Base-by-base conservation (phyloP, 129 eudicot species). In the Gnaphalium uliginosum region DNA sequence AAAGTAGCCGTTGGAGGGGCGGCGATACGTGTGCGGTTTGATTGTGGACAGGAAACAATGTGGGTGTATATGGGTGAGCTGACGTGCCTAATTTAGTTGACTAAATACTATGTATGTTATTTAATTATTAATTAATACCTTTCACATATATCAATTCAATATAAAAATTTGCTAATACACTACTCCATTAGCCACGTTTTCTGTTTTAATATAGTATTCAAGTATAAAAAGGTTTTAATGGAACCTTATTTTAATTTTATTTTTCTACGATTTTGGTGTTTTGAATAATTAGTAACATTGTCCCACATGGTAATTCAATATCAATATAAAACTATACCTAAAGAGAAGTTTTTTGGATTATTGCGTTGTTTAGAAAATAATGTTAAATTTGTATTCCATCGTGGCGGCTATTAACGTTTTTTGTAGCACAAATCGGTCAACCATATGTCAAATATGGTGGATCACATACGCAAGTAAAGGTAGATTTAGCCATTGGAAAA, bases 1-100 rank as follows among this genome's bases (percentile, higher is more conserved):
- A 29, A 29, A 35, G 58, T 59, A 83, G 84, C 86, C 86, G 86
- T 79, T 79, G 43, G 25, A 17, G 60, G 61, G 79, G 35, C 53
- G 53, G 74, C 14, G 18, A 78, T 71, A 78, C 73, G 80, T 62
- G 63, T 75, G 61, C 19, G 23, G 43, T 23, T 4, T 4, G 64
- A 41, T 62, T 25, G 57, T 61, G 48, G 43, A 6, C 32, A 68
- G 18, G 8, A 6, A 66, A 21, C 21, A 63, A 69, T 27, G 41
- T 69, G 74, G 73, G 61, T 17, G 29, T 56, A 59, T 26, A 13
- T 4, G 41, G 76, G n/a, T 17, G n/a, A n/a, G 74, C 30, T 71
- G 83, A 70, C 77, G 76, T 62, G 85, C 14, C 7, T 22, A 1
- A 22, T 66, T 64, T 75, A n/a, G 75, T 53, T 78, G 78, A 73